These are phyloP conservation scores for Parastagonospora nodorum DNA, from an alignment of 2,329 filamentous ascomycete species.

Conservation along the genomic window DNA sequence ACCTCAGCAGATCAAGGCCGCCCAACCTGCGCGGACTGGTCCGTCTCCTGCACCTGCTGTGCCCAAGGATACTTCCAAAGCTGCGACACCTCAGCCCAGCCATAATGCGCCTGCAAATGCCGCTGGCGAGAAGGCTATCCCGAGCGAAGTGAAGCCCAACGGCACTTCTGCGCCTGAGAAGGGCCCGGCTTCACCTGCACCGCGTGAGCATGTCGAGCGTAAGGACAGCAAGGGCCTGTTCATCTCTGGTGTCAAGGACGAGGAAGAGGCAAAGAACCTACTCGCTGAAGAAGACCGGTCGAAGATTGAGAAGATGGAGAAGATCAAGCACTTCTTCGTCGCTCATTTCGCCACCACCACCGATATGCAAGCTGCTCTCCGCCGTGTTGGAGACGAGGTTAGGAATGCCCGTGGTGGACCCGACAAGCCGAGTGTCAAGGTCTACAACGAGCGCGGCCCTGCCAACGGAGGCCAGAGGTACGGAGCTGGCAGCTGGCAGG, in stretches of 20 bases:
- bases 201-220: slow-evolving; percentile 60
- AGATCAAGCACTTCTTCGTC: slow-evolving; percentile 80
- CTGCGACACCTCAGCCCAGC: slow-evolving; percentile 55
- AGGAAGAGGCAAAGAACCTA: slow-evolving; percentile 80
- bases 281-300: slow-evolving; percentile 81
- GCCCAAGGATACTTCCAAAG: slow-evolving; percentile 54
- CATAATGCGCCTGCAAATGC: slow-evolving; percentile 40
- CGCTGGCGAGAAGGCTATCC: slow-evolving; percentile 46
- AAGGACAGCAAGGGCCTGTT: slow-evolving; percentile 82
- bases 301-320: slow-evolving; percentile 73
- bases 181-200: slow-evolving; percentile 42
- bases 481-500: slow-evolving; percentile 64
- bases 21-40: slow-evolving; percentile 45
- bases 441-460: slow-evolving; percentile 71
- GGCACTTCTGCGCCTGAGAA: slow-evolving; percentile 53
- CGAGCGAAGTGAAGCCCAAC: slow-evolving; percentile 54
- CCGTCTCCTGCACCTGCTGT: slow-evolving; percentile 48
- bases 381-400: slow-evolving; percentile 73
- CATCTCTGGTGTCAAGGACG: slow-evolving; percentile 81
- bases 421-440: slow-evolving; percentile 79
- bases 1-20: slow-evolving; percentile 45
- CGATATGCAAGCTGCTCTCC: slow-evolving; percentile 79
- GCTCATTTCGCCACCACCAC: slow-evolving; percentile 81
- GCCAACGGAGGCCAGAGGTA: slow-evolving; percentile 48
- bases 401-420: slow-evolving; percentile 76